Evolutionary conservation across 2,329 filamentous ascomycete genomes (phyloP).

Genomic region (Colletotrichum acutatum): DNA sequence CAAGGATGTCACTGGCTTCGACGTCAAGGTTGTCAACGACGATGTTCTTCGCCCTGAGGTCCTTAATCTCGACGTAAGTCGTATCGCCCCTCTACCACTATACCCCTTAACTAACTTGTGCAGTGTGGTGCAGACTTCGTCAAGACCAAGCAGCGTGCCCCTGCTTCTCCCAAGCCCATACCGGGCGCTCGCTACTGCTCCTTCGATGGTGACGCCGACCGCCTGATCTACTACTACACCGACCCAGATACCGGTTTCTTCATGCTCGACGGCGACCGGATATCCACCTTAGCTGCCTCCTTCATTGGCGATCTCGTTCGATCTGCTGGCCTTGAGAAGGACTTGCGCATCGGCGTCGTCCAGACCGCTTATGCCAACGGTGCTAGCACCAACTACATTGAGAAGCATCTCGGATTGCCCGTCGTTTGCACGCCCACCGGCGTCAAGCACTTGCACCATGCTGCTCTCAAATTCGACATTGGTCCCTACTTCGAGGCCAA

Average conservation of each 20-base stretch:
- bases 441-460: conserved; percentile 97
- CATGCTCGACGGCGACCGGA: conserved; percentile 95
- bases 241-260: conserved; percentile 86
- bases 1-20: conserved; percentile 74
- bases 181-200: conserved; percentile 86
- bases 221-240: conserved; percentile 93
- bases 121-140: conserved; percentile 96
- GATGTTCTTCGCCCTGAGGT: conserved; percentile 90
- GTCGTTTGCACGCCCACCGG: conserved; percentile 95
- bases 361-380: conserved; percentile 99
- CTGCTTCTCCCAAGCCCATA: conserved; percentile 81
- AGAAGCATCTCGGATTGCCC: conserved; percentile 86
- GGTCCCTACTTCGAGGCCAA: conserved; percentile 99
- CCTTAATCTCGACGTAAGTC: conserved; percentile 84
- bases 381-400: conserved; percentile 90
- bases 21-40: conserved; percentile 92
- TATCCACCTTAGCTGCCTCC: conserved; percentile 91
- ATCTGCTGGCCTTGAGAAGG: conserved; percentile 80
- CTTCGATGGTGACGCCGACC: conserved; percentile 94
- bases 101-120: not conserved
- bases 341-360: conserved; percentile 91
- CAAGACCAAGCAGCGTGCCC: conserved; percentile 95
- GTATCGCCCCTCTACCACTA: not conserved
- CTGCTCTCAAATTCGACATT: conserved; percentile 93
- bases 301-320: conserved; percentile 92